A percentile compares a stretch with the other conserved stretches of the same genome.
Evolutionary conservation across 148 eudicot species (phyloP).

Genomic region (Oxyria digyna): DNA sequence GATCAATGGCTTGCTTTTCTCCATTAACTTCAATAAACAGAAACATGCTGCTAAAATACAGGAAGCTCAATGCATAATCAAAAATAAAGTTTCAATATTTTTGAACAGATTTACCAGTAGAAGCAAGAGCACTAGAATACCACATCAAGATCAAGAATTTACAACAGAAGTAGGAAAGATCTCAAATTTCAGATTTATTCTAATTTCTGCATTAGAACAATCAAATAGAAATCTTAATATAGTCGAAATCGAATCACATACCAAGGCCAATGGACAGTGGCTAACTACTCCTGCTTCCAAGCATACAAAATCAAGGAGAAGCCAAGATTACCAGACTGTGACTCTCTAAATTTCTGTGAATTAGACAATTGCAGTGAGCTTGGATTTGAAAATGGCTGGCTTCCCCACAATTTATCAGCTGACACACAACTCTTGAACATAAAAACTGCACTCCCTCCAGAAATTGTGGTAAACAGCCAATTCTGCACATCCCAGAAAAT

Average conservation of each 20-base stretch:
- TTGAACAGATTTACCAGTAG: neutral
- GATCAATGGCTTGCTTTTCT: too few species aligned
- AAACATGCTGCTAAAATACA: neutral
- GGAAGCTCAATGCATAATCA: neutral
- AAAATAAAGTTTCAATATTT: neutral
- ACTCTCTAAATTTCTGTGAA: conserved; percentile 36
- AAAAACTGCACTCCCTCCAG: conserved; percentile 49
- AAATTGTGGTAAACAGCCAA: conserved; percentile 41
- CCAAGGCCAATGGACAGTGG: conserved; percentile 16
- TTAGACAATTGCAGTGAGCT: conserved; percentile 27
- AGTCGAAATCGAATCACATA: conserved; percentile 25
- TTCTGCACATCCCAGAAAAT: conserved; percentile 64
- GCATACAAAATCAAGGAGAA: conserved; percentile 50
- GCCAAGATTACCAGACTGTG: conserved; percentile 31
- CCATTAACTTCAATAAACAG: too few species aligned
- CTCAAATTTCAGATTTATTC: conserved; percentile 16
- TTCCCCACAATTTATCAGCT: conserved; percentile 42
- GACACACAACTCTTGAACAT: conserved; percentile 43
- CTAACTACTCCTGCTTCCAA: conserved; percentile 50
- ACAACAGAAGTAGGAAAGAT: neutral
- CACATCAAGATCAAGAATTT: too few species aligned
- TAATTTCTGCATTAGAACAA: conserved; percentile 18
- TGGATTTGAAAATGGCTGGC: conserved; percentile 33
- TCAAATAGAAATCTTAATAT: conserved; percentile 20
- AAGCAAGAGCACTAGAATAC: neutral